Evolutionary conservation across 2,329 filamentous ascomycete species (phyloP), one percentile per base, ranked within the genome.

Genomic region (Apiospora marii): DNA sequence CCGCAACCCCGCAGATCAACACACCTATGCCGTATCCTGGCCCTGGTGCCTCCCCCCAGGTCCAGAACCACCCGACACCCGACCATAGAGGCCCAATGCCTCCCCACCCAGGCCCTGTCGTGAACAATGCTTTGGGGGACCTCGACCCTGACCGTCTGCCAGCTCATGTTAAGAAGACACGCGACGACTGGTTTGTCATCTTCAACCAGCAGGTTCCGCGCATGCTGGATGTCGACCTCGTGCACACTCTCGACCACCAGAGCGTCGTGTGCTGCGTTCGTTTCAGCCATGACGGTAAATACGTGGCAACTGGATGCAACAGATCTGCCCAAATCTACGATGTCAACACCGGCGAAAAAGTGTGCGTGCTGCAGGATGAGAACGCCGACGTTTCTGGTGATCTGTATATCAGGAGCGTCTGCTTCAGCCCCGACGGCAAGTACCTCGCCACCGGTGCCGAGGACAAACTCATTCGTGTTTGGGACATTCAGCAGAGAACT

Each of bases 271-370:
- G 96, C 88, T 99, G 96, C 82, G 96, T 99, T 48, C 91, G 96
- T 73, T 99, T 99, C 87, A 98, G 96, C 81, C 91, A 93, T 71
- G 96, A 99, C 80, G 96, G 96, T 77, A 95, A 97, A 80, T 98
- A 94, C 78, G 93, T 99, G 71, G 96, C 96, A 10, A 99, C 96
- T 6, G 96, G 96, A 61, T 98, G 96, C 87, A 99, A 99, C 84
- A 89, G 95, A 75, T 98, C 95, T n/a, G 96, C 96, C n/a, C 96
- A 98, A 84, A 99, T 99, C 78, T 99, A 96, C 82, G 96, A 99
- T 76, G 96, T 98, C 58, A 88, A 91, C 78, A 93, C 91, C 22
- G 96, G 96, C 72, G 91, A 94, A 77, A 96, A 96, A 82, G 91
- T 98, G 70, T 96, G 94, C 76, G 92, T 96, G 73, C 87, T 98